These are phyloP conservation scores for Volvox africanus DNA, from an alignment of 139 green algal genomes.

Conservation along the genomic window DNA sequence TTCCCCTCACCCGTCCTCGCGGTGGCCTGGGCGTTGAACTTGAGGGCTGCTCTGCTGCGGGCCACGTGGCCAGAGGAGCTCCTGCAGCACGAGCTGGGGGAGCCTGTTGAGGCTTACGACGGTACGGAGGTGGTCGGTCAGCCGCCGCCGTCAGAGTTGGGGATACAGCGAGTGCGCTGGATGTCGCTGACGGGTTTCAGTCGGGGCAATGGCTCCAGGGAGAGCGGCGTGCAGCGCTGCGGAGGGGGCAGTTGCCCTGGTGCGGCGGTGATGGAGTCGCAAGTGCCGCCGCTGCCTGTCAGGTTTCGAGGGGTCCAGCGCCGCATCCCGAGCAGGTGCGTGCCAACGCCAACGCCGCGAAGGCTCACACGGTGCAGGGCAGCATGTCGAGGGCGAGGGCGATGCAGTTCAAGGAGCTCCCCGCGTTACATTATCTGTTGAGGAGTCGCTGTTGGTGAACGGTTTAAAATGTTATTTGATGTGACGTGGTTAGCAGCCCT, in stretches of 20 bases:
- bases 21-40: conserved; percentile 8
- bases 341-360: too few relatives aligned
- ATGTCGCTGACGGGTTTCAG: neutral
- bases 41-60: neutral
- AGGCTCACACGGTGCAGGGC: too few relatives aligned
- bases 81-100: conserved; percentile 33
- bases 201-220: neutral
- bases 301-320: too few relatives aligned
- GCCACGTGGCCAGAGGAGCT: conserved; percentile 10
- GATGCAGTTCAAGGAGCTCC: too few relatives aligned
- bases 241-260: neutral
- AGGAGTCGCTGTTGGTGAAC: too few relatives aligned
- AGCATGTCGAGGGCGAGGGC: too few relatives aligned
- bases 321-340: too few relatives aligned
- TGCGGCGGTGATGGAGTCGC: neutral
- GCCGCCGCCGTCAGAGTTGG: neutral
- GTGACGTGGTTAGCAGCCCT: too few relatives aligned
- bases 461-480: too few relatives aligned
- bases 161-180: neutral
- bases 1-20: neutral
- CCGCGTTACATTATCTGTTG: too few relatives aligned
- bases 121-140: neutral
- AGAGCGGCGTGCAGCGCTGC: neutral
- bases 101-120: neutral
- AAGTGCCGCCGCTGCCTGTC: too few relatives aligned